phyloP scores from a whole-genome alignment of 2,329 filamentous ascomycete species.

The Aspergillus sojae region DNA sequence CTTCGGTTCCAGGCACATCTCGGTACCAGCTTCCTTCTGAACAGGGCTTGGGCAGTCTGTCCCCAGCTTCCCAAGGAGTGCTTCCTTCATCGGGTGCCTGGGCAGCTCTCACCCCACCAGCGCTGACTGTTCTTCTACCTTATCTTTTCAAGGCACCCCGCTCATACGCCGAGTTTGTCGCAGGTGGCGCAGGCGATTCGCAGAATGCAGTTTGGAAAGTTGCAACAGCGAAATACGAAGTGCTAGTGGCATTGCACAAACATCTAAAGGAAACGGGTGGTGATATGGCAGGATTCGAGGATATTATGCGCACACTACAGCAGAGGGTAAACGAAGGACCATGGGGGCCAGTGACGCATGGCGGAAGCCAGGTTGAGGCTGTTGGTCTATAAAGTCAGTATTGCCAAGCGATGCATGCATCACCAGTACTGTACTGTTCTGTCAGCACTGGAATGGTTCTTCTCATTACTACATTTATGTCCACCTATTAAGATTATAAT shows the following conservation, averaged over 20 bases:
- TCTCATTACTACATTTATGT: not conserved
- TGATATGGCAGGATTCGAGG: conserved; percentile 37
- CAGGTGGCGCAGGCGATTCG: conserved; percentile 57
- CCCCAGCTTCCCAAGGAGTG: conserved; percentile 36
- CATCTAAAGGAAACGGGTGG: conserved; percentile 43
- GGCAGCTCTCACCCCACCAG: conserved; percentile 56
- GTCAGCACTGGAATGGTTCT: not conserved
- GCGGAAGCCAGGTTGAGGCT: conserved; percentile 39
- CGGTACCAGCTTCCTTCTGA: conserved; percentile 46
- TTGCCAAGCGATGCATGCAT: not conserved
- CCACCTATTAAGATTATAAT: not conserved
- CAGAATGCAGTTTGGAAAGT: conserved; percentile 62
- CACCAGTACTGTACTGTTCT: not conserved
- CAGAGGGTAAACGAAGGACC: conserved; percentile 47
- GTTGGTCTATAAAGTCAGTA: conserved; percentile 32
- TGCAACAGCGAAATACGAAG: conserved; percentile 60
- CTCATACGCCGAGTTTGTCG: conserved; percentile 61
- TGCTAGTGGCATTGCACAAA: conserved; percentile 52
- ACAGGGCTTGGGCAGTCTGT: conserved; percentile 38
- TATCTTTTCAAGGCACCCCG: conserved; percentile 61
- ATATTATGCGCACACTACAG: conserved; percentile 43
- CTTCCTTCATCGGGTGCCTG: conserved; percentile 52
- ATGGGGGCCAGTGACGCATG: conserved; percentile 38
- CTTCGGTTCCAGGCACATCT: conserved; percentile 23
- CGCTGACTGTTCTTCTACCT: conserved; percentile 54